A percentile compares a stretch with the other conserved stretches of the same genome.
These are phyloP conservation scores for Kwoniella mangroviensis DNA, from an alignment of 768 basidiomycete species.

Conservation along the genomic window DNA sequence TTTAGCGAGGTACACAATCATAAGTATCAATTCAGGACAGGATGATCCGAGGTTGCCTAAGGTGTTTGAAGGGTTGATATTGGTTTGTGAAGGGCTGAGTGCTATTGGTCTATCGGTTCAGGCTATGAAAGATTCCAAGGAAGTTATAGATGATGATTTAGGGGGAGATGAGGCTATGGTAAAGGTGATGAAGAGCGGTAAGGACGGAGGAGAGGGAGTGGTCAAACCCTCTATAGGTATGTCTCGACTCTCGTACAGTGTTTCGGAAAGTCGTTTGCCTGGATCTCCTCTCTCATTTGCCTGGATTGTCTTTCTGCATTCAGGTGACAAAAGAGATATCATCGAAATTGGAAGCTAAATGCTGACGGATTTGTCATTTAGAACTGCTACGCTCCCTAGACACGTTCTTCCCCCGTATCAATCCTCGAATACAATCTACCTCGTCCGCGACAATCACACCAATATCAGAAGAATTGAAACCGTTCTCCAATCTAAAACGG, in stretches of 20 bases:
- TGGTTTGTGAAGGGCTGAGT: slow-evolving; percentile 75
- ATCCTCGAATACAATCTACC: slow-evolving; percentile 60
- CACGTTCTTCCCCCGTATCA: slow-evolving; percentile 79
- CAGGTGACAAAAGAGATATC: too few species aligned
- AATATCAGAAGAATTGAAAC: slow-evolving; percentile 58
- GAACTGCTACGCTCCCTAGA: slow-evolving; percentile 77
- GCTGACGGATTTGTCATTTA: slow-evolving; percentile 48
- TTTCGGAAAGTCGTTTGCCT: too few species aligned
- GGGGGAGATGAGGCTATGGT: slow-evolving; percentile 35
- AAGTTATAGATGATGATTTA: slow-evolving; percentile 29
- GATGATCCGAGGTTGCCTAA: slow-evolving; percentile 74
- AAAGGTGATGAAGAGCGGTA: slow-evolving; percentile 47
- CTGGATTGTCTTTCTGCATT: too few species aligned
- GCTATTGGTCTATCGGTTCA: slow-evolving; percentile 64
- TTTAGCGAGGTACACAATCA: slow-evolving; percentile 63
- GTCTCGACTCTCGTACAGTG: slow-evolving; percentile 31
- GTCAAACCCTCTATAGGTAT: slow-evolving; percentile 68
- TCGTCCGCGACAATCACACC: slow-evolving; percentile 62
- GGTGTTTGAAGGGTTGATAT: slow-evolving; percentile 75
- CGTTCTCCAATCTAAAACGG: slow-evolving; percentile 84
- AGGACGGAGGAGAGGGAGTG: slow-evolving; percentile 56
- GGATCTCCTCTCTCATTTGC: too few species aligned
- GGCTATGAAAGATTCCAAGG: slow-evolving; percentile 59
- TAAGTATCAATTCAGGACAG: slow-evolving; percentile 26
- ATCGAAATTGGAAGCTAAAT: too few species aligned